Conservation (phyloP, 176 grass and related monocot genomes). For the Cenchrus purpureus region DNA sequence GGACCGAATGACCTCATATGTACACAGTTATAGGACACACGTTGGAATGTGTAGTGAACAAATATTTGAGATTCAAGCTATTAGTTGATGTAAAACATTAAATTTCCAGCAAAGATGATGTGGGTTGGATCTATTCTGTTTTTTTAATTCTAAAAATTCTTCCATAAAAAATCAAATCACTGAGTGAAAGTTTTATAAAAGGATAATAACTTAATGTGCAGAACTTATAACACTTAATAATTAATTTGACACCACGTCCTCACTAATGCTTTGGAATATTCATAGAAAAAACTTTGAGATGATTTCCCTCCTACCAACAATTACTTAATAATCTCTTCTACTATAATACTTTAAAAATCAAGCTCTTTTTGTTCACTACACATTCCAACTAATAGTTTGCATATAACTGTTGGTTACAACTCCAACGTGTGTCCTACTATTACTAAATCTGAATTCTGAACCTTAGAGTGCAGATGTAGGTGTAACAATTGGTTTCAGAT, state of each 20-base stretch:
- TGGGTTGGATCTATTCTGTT: neutral
- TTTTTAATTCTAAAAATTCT: conserved; percentile 6
- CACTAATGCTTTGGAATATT: neutral
- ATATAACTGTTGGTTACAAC: too few relatives aligned
- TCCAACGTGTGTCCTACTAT: too few relatives aligned
- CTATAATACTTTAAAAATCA: neutral
- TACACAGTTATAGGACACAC: too few relatives aligned
- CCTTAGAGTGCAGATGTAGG: too few relatives aligned
- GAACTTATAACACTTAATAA: neutral
- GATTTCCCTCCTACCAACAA: neutral
- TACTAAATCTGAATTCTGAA: too few relatives aligned
- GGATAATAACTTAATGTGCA: neutral
- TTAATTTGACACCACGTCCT: conserved; percentile 5
- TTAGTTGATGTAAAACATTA: neutral
- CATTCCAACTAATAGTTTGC: too few relatives aligned
- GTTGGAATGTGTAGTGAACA: neutral
- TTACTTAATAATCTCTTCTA: neutral
- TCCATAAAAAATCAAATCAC: neutral
- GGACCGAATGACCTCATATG: too few relatives aligned
- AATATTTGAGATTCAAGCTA: neutral
- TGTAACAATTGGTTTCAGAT: too few relatives aligned
- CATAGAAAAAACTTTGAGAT: neutral
- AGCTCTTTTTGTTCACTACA: too few relatives aligned
- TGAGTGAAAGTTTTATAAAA: conserved; percentile 1
- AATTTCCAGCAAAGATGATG: neutral